Conservation (phyloP, 2,329 filamentous ascomycete species). For the Amauroascus verrucosus region DNA sequence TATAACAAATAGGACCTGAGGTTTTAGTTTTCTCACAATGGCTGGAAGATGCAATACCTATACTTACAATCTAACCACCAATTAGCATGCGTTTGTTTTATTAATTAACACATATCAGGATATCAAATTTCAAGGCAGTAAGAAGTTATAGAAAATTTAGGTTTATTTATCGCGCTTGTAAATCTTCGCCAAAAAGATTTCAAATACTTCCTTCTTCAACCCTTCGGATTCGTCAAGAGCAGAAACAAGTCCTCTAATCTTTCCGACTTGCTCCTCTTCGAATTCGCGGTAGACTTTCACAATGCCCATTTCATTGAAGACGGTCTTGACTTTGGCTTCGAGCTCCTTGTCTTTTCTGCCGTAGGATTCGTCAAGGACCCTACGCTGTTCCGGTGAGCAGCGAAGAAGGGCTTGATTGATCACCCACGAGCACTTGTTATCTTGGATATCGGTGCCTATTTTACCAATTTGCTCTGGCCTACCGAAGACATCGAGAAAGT, state of each 20-base stretch:
- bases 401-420: conserved; percentile 85
- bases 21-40: too few species aligned
- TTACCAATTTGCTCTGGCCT: conserved; percentile 89
- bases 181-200: conserved; percentile 87
- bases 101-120: neutral
- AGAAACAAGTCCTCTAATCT: conserved; percentile 65
- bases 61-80: neutral
- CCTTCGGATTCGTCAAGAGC: conserved; percentile 76
- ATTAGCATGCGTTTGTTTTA: neutral
- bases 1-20: too few species aligned
- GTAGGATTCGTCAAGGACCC: conserved; percentile 84
- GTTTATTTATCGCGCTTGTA: conserved; percentile 92
- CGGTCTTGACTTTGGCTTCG: conserved; percentile 76
- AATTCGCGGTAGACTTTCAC: conserved; percentile 77
- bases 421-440: conserved; percentile 99
- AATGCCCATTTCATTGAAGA: conserved; percentile 77
- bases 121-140: too few species aligned
- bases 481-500: conserved; percentile 97
- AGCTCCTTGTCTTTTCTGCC: conserved; percentile 76
- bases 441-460: conserved; percentile 96
- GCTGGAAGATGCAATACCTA: too few species aligned
- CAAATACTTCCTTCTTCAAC: conserved; percentile 81
- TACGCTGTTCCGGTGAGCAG: conserved; percentile 72
- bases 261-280: conserved; percentile 75
- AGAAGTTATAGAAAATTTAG: too few species aligned